Evolutionary conservation across 129 eudicot species (phyloP).

Genomic region (Arctium lappa): DNA sequence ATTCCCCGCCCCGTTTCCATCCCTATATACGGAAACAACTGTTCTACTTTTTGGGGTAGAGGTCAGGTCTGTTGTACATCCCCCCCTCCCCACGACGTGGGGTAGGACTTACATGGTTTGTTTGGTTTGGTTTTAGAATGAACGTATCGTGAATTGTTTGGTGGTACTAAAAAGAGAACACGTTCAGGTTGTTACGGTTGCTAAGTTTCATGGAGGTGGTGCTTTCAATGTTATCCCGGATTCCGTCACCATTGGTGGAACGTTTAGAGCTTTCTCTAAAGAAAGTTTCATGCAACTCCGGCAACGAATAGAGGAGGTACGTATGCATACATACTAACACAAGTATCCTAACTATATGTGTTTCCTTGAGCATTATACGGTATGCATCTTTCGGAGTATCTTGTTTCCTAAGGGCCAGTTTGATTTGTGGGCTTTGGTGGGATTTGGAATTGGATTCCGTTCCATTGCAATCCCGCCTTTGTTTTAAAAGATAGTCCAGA

Average conservation of each 20-base stretch:
- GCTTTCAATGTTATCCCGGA: constrained; percentile 84
- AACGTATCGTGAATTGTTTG: not conserved
- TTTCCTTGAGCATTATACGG: too few species aligned
- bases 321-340: not conserved
- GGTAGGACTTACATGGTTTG: not conserved
- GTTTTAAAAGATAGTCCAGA: too few species aligned
- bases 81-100: too few species aligned
- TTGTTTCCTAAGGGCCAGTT: too few species aligned
- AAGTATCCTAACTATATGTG: not conserved
- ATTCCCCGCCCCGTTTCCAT: too few species aligned
- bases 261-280: constrained; percentile 66
- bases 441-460: too few species aligned
- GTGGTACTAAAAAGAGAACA: constrained; percentile 10
- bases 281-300: constrained; percentile 45
- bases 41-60: not conserved
- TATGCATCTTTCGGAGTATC: too few species aligned
- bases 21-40: too few species aligned
- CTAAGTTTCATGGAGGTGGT: constrained; percentile 65
- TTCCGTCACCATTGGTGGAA: constrained; percentile 75
- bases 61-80: not conserved
- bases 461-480: too few species aligned
- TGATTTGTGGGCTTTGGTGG: too few species aligned
- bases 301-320: constrained; percentile 69
- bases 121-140: not conserved
- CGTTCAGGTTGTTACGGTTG: constrained; percentile 74